Evolutionary conservation across 2,329 filamentous ascomycete species (phyloP), one percentile per base, ranked within the genome.

Genomic region (Curvularia verruculosa): DNA sequence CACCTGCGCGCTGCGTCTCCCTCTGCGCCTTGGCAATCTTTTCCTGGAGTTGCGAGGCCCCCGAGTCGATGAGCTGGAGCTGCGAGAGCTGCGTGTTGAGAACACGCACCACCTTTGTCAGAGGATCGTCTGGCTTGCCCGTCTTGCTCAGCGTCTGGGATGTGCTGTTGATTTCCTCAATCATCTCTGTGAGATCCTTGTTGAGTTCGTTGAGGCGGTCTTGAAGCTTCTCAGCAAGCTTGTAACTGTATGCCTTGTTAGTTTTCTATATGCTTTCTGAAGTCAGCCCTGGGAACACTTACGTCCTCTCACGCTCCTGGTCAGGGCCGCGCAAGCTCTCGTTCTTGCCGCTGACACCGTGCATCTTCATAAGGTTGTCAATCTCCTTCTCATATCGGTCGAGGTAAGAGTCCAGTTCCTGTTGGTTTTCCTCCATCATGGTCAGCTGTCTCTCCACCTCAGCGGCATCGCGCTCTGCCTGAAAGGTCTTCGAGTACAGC

Each of bases 91-190:
- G 95, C 23, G 89, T 88, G 76, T 99, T 99, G 66, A 99, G 88
- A 48, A 98, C 92, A 61, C 92, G 89, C 51, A 98, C 94, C 70
- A 99, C 96, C 78, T 97, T 92, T 66, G 92, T 94, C 72, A 98
- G 84, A 37, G 69, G 63, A 57, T 74, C 69, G 61, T 78, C 75
- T 26, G 91, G 86, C 78, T 96, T 96, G 78, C 85, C 89, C 56
- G 90, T 92, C 83, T 96, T 96, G 83, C 87, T 94, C 64, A 99
- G 81, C 23, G 88, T 92, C 52, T 90, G 85, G n/a, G 91, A 95
- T 60, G 96, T 94, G 66, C 89, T 87, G 75, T 99, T 99, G 74
- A 99, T 96, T 78, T 98, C 95, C 74, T 96, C 93, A 68, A 99
- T 96, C 92, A 99, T 98, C 79, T 92, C 94, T 46, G 87, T 88